phyloP scores from a whole-genome alignment of 129 eudicot genomes.

The Helianthus tuberosus region DNA sequence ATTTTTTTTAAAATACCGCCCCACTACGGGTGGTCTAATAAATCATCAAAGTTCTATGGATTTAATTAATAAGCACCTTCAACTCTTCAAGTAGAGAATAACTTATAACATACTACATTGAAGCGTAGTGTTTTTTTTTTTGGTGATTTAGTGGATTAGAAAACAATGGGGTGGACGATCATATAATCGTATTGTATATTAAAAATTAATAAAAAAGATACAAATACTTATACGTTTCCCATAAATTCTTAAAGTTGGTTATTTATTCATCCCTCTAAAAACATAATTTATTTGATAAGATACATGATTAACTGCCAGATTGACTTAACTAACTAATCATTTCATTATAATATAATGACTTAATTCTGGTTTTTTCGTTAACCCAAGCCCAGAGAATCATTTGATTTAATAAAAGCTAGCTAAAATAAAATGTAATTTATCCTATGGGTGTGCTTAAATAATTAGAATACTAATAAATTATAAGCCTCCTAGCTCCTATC shows the following conservation, averaged over 20 bases:
- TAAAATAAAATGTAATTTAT: neutral
- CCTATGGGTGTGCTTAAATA: neutral
- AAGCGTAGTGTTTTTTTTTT: too few species aligned
- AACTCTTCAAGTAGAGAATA: too few species aligned
- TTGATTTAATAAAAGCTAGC: neutral
- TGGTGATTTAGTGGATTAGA: too few species aligned
- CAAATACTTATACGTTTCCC: too few species aligned
- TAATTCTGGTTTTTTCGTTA: neutral
- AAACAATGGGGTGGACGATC: too few species aligned
- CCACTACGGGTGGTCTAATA: too few species aligned
- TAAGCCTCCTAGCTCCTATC: conserved; percentile 14
- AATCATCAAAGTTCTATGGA: neutral
- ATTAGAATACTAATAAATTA: conserved; percentile 2
- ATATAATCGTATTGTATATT: too few species aligned
- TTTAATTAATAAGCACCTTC: too few species aligned
- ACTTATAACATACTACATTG: too few species aligned
- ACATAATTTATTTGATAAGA: neutral
- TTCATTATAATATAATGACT: neutral
- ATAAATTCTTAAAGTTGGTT: too few species aligned
- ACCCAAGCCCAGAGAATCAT: neutral
- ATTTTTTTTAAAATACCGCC: too few species aligned
- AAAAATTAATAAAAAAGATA: too few species aligned
- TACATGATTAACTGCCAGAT: neutral
- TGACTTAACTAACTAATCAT: conserved; percentile 2
- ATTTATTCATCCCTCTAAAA: neutral